These are phyloP conservation scores for Seiridium cupressi DNA, from an alignment of 2,329 filamentous ascomycete species.

Conservation along the genomic window DNA sequence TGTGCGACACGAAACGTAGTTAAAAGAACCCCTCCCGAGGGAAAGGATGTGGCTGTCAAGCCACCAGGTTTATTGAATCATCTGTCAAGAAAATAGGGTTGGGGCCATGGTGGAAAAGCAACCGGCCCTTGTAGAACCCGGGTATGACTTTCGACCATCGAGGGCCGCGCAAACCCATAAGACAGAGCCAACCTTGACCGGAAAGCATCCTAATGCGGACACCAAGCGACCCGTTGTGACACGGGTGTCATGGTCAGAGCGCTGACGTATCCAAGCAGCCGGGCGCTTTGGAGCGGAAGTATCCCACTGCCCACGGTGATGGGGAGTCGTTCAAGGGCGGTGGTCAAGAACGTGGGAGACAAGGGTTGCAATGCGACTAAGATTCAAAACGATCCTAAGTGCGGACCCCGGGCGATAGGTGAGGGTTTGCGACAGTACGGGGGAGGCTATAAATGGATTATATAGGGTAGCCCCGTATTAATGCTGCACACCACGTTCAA, in stretches of 20 bases:
- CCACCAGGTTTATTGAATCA: slow-evolving; percentile 7
- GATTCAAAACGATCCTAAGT: slow-evolving; percentile 6
- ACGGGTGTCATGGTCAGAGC: slow-evolving; percentile 7
- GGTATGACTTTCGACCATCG: neutral
- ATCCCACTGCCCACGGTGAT: neutral
- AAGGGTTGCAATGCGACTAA: slow-evolving; percentile 5
- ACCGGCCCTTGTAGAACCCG: neutral
- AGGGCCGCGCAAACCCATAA: slow-evolving; percentile 5
- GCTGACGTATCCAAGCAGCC: slow-evolving; percentile 7
- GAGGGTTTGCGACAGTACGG: slow-evolving; percentile 16
- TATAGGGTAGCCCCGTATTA: slow-evolving; percentile 19
- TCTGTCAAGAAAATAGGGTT: slow-evolving; percentile 2
- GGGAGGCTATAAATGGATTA: slow-evolving; percentile 22
- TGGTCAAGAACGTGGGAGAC: slow-evolving; percentile 6
- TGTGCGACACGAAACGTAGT: neutral
- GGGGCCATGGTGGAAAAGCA: slow-evolving; percentile 3
- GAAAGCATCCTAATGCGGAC: slow-evolving; percentile 10
- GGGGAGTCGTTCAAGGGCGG: neutral
- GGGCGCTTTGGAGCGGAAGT: neutral
- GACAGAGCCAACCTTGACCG: slow-evolving; percentile 6
- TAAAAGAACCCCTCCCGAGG: neutral
- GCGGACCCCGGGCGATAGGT: slow-evolving; percentile 4
- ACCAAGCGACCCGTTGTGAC: slow-evolving; percentile 9
- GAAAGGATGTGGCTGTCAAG: slow-evolving; percentile 6
- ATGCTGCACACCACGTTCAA: slow-evolving; percentile 20